A percentile compares a stretch with the other conserved stretches of the same genome.
Conservation (phyloP, 768 basidiomycete genomes). For the Leccinum imitatum region DNA sequence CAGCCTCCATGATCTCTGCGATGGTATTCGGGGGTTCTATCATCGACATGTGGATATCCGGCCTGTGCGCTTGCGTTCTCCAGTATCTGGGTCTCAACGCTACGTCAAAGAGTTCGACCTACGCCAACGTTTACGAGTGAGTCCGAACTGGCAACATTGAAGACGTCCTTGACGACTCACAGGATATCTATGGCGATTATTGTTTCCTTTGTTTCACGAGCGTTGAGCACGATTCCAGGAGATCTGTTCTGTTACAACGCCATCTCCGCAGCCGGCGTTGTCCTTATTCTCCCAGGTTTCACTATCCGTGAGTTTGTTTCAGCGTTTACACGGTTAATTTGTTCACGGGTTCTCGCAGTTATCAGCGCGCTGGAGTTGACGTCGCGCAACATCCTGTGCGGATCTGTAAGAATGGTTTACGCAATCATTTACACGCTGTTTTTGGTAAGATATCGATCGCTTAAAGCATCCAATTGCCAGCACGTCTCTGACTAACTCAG, state of each 20-base stretch:
- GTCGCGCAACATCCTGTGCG: conserved; percentile 77
- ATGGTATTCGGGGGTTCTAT: conserved; percentile 79
- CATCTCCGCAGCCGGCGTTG: conserved; percentile 85
- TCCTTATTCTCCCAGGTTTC: conserved; percentile 89
- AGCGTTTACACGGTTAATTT: neutral
- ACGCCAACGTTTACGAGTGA: conserved; percentile 95
- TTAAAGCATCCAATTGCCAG: neutral
- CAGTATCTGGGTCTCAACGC: conserved; percentile 81
- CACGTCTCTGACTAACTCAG: conserved; percentile 35
- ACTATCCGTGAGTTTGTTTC: conserved; percentile 60
- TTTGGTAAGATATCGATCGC: conserved; percentile 43
- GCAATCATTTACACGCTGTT: conserved; percentile 86
- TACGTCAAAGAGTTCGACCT: conserved; percentile 83
- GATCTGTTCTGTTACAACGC: conserved; percentile 86
- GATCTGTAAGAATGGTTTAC: conserved; percentile 80
- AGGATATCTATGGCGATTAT: conserved; percentile 86
- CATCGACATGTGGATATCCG: conserved; percentile 82
- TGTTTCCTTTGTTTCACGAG: conserved; percentile 80
- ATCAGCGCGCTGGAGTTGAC: conserved; percentile 79
- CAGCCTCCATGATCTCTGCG: conserved; percentile 79
- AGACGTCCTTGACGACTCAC: neutral
- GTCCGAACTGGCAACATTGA: conserved; percentile 29
- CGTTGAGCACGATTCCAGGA: conserved; percentile 71
- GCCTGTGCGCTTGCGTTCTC: conserved; percentile 62
- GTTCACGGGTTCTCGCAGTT: conserved; percentile 40